These are phyloP conservation scores for Xerocomus amazonicus DNA, from an alignment of 1,284 basidiomycete species.

Conservation along the genomic window DNA sequence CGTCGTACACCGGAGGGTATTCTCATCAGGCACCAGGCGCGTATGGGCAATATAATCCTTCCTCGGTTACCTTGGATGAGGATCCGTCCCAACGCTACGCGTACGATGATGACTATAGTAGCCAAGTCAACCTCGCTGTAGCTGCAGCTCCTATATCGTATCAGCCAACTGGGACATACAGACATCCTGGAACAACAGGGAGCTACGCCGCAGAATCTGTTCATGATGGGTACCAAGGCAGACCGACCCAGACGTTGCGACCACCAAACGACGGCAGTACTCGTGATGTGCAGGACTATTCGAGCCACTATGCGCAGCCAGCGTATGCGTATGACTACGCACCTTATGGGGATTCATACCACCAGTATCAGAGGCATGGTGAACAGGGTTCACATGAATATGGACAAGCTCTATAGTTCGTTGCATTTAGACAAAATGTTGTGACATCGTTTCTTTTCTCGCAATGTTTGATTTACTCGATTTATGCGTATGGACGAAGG, in stretches of 20 bases:
- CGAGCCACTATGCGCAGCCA: constrained; percentile 28
- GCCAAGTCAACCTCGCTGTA: constrained; percentile 52
- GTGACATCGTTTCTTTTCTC: constrained; percentile 16
- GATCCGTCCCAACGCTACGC: constrained; percentile 39
- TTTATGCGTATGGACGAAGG: constrained; percentile 10
- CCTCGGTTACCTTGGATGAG: constrained; percentile 52
- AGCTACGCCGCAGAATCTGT: constrained; percentile 27
- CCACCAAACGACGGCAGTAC: constrained; percentile 23
- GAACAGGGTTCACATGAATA: constrained; percentile 30
- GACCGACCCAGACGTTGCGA: constrained; percentile 32
- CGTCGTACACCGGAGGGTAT: constrained; percentile 58
- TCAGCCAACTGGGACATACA: constrained; percentile 29
- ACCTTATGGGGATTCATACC: constrained; percentile 29
- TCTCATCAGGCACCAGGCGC: constrained; percentile 47
- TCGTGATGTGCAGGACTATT: constrained; percentile 38
- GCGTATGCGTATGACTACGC: constrained; percentile 29
- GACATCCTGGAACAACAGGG: constrained; percentile 26
- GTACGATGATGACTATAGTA: constrained; percentile 65
- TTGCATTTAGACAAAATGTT: constrained; percentile 12
- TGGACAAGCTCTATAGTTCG: constrained; percentile 33
- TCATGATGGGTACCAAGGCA: constrained; percentile 52
- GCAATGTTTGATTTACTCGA: constrained; percentile 30
- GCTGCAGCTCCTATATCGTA: constrained; percentile 54
- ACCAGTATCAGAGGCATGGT: constrained; percentile 30
- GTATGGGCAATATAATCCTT: constrained; percentile 54